A percentile compares a stretch with the other conserved stretches of the same genome.
Evolutionary conservation across 2,329 filamentous ascomycete genomes (phyloP).

Genomic region (Diplodia sapinea): DNA sequence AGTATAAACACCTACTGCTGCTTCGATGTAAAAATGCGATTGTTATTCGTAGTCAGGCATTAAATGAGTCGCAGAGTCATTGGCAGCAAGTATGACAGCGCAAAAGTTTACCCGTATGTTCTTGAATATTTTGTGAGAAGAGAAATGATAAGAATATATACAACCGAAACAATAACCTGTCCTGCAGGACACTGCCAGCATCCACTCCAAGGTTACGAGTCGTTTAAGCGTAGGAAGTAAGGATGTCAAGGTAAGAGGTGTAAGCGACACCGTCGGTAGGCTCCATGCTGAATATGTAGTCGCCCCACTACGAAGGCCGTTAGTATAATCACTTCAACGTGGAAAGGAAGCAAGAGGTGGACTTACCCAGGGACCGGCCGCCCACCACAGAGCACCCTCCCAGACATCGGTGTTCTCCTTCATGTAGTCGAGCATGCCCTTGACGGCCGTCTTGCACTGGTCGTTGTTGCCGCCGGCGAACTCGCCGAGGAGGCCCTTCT

Average conservation of each 20-base stretch:
- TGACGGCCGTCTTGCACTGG: slow-evolving; percentile 54
- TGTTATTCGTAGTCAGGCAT: no score
- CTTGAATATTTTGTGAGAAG: neutral
- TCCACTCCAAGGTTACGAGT: neutral
- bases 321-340: neutral
- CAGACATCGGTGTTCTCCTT: slow-evolving; percentile 55
- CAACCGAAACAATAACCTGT: neutral
- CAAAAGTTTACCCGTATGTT: neutral
- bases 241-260: slow-evolving; percentile 29
- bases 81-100: neutral
- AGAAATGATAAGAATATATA: slow-evolving; percentile 5
- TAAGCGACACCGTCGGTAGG: slow-evolving; percentile 51
- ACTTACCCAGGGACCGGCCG: slow-evolving; percentile 56
- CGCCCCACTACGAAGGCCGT: slow-evolving; percentile 34
- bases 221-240: slow-evolving; percentile 1
- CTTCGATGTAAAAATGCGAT: no score
- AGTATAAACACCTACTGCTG: no score
- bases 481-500: slow-evolving; percentile 57
- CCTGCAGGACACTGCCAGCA: neutral
- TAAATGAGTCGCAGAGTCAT: neutral
- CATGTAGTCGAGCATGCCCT: slow-evolving; percentile 55
- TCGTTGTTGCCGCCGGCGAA: slow-evolving; percentile 57
- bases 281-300: slow-evolving; percentile 54
- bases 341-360: neutral
- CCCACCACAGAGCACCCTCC: slow-evolving; percentile 58